Base-by-base conservation (phyloP, 164 flowering plant genomes). In the Aristolochia fimbriata region DNA sequence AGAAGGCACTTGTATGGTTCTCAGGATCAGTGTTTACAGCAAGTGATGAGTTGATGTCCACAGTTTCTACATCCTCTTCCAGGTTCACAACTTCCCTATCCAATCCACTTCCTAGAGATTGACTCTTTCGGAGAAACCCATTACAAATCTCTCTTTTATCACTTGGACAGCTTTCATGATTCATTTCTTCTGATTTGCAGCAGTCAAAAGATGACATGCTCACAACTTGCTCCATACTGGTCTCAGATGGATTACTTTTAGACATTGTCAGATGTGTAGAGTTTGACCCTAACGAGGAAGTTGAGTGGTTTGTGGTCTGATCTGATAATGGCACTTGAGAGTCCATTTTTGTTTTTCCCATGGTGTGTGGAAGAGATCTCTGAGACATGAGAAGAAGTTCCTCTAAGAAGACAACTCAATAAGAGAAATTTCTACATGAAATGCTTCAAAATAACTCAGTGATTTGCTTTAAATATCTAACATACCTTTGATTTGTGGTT, bases 401-500 rank as follows among this genome's bases (percentile, higher is more conserved):
- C 47, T 13, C 20, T 15, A 15, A 20, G 27, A 55, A 55, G 0
- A 55, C 2, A 55, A 10, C 30, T 19, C 52, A 5, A 2, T 0
- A 15, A 20, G 52, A 15, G 6, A 49, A 49, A 19, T 20, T 19
- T 13, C 14, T 13, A 49, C 7, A 49, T 17, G 52, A 49, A 49
- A 17, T 49, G 52, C 52, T 20, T 37, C 10, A 37, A 49, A 49
- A 49, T 17, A 49, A 49, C 2, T 49, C 20, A 2, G 22, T 15
- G 19, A 49, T 17, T 49, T 17, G 22, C 19, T 17, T 17, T 1
- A 49, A 49, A 49, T 4, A 53, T 11, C 22, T 11, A 17, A 15
- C 56, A 67, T 72, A 90, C 98, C 94, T 88, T 93, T 58, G 82
- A 70, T 65, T 76, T 93, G 60, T 64, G 72, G 70, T 22, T 22